Conservation (phyloP, 139 green algal species). For the Chlamydomonas urium region DNA sequence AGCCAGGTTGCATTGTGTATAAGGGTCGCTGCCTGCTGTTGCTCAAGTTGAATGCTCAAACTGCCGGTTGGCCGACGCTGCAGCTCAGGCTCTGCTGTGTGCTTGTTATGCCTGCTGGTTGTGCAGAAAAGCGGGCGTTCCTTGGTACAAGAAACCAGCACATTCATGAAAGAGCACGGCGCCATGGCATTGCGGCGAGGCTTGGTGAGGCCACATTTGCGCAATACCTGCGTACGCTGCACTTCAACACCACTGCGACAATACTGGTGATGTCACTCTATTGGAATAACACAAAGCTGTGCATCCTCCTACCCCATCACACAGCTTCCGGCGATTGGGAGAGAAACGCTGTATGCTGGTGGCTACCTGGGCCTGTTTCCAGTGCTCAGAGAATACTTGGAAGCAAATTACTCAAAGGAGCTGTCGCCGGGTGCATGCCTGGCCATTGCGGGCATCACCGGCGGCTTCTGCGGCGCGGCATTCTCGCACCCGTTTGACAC, state of each 20-base stretch:
- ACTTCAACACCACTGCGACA: too few species aligned
- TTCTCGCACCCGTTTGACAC: constrained; percentile 85
- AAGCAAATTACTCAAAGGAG: constrained; percentile 28
- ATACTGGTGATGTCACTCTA: too few species aligned
- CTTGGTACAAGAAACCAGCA: constrained; percentile 41
- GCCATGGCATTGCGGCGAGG: constrained; percentile 48
- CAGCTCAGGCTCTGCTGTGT: neutral
- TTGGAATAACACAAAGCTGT: neutral
- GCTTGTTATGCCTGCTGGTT: neutral
- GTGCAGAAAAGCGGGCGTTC: constrained; percentile 51
- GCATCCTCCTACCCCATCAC: neutral
- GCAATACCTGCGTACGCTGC: too few species aligned
- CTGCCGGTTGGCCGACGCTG: too few species aligned
- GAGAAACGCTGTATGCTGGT: constrained; percentile 77
- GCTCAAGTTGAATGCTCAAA: too few species aligned
- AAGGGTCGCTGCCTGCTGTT: neutral
- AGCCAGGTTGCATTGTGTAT: constrained; percentile 6
- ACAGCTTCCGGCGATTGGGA: constrained; percentile 36
- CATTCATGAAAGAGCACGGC: constrained; percentile 45
- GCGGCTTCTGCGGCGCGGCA: constrained; percentile 66
- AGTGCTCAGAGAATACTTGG: constrained; percentile 54
- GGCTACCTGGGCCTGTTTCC: constrained; percentile 79
- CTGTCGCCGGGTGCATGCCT: constrained; percentile 33
- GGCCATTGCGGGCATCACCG: constrained; percentile 52
- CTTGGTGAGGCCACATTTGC: constrained; percentile 63